Evolutionary conservation across 106 monocot genomes (phyloP), one percentile per base, ranked within the genome.

Genomic region (Platanthera zijinensis): DNA sequence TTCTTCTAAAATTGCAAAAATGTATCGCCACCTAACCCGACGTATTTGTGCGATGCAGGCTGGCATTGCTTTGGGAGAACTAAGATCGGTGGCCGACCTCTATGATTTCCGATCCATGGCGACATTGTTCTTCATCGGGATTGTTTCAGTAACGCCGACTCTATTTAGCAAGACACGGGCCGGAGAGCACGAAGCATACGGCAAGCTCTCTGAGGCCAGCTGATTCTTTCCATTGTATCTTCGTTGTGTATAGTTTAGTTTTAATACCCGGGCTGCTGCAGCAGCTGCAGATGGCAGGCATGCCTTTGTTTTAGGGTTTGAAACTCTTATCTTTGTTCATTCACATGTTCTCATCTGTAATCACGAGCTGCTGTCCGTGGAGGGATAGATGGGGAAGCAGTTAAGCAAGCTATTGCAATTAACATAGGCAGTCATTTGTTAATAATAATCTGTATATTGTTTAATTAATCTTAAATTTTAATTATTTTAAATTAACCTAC

Each of bases 1-100:
- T 32, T 32, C 32, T 32, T 32, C 32, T 32, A 32, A 32, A 32
- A 32, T 32, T 32, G 32, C 32, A 32, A 32, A 32, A 32, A 32
- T 32, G 2, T 32, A 32, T 32, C 32, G 32, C 32, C 32, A 2
- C 8, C 3, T 30, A 66, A 10, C 11, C 18, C n/a, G 4, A 52
- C 30, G 30, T 19, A 66, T 56, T 13, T 76, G n/a, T 8, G 17
- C 19, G 52, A 4, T 74, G 51, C 86, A 97, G 97, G 97, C 97
- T 80, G 97, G 97, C 66, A 87, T 91, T 83, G 91, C 94, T 72
- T 82, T 97, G 67, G 91, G 97, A 70, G 97, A 97, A 32, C 75
- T 97, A 81, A 87, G 81, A 75, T 97, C 97, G 5, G 7, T 97
- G 12, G 83, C 80, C 19, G 97, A 97, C 76, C 89, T 97, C 15